These are phyloP conservation scores for Pseudocercospora macadamiae DNA, from an alignment of 2,329 filamentous ascomycete species.

Conservation along the genomic window DNA sequence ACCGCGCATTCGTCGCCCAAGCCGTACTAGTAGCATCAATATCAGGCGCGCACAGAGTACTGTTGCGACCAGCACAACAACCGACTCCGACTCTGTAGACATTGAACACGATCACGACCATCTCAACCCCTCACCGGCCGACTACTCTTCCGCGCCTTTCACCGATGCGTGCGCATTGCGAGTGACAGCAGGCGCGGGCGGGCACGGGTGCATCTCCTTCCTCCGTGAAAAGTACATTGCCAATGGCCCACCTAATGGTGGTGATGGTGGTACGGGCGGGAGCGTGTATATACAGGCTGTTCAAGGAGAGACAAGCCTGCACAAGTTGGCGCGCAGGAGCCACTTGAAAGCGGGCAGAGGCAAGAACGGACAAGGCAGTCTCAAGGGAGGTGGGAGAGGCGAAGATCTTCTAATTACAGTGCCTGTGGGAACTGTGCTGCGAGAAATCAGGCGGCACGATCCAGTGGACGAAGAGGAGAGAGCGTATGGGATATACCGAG, in stretches of 20 bases:
- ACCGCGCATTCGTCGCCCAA: not conserved
- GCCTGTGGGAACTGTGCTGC: slow-evolving; percentile 86
- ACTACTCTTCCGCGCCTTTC: slow-evolving; percentile 82
- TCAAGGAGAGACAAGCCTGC: slow-evolving; percentile 85
- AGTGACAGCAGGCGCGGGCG: slow-evolving; percentile 77
- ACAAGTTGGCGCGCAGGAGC: slow-evolving; percentile 81
- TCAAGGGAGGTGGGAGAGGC: slow-evolving; percentile 74
- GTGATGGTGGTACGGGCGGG: slow-evolving; percentile 88
- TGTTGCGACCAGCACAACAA: not conserved
- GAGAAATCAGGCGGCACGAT: slow-evolving; percentile 78
- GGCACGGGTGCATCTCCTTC: slow-evolving; percentile 93
- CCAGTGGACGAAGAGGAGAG: slow-evolving; percentile 70
- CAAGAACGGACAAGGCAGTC: slow-evolving; percentile 76
- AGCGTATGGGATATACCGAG: slow-evolving; percentile 37
- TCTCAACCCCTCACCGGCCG: slow-evolving; percentile 68
- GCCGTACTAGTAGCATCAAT: not conserved
- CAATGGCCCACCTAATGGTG: slow-evolving; percentile 90
- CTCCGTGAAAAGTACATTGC: slow-evolving; percentile 86
- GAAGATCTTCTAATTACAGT: slow-evolving; percentile 88
- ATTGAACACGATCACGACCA: slow-evolving; percentile 13
- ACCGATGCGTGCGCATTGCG: slow-evolving; percentile 81
- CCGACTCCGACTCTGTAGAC: not conserved
- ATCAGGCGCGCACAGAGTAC: not conserved
- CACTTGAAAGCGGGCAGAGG: slow-evolving; percentile 74
- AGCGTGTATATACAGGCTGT: slow-evolving; percentile 94